These are phyloP conservation scores for Camelina sativa DNA, from an alignment of 345 rosid genomes.

Conservation along the genomic window DNA sequence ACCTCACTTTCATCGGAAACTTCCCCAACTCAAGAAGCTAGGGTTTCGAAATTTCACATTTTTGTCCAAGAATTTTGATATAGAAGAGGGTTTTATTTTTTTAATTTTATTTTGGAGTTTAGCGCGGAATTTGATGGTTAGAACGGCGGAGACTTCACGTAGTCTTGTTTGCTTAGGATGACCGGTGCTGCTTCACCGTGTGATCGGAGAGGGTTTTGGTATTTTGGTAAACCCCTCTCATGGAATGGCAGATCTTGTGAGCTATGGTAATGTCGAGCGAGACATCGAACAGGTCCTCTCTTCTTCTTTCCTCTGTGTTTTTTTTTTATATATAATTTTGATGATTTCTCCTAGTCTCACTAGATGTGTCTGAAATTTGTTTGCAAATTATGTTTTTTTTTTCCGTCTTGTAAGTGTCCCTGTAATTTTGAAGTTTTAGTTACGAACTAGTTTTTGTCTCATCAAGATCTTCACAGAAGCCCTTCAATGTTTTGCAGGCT, in stretches of 20 bases:
- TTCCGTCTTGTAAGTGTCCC: neutral
- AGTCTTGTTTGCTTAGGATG: conserved; percentile 63
- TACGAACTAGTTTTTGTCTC: neutral
- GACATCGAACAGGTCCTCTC: conserved; percentile 73
- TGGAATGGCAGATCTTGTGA: conserved; percentile 99
- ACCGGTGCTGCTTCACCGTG: conserved; percentile 79
- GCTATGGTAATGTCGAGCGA: conserved; percentile 84
- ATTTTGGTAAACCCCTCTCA: conserved; percentile 70
- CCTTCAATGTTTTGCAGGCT: conserved; percentile 57
- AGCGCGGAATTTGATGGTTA: conserved; percentile 45
- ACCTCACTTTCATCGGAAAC: conserved; percentile 15
- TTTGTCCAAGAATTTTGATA: neutral
- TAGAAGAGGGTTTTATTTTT: neutral
- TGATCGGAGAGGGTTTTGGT: conserved; percentile 78
- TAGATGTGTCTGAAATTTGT: neutral
- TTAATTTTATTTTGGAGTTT: no score
- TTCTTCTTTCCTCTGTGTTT: neutral
- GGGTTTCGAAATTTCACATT: conserved; percentile 24
- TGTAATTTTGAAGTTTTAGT: conserved; percentile 6
- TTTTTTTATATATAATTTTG: no score
- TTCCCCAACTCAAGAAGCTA: conserved; percentile 22
- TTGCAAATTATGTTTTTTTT: no score
- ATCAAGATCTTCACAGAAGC: conserved; percentile 6
- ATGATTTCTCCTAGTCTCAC: neutral
- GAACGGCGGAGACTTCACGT: conserved; percentile 46